Evolutionary conservation across 495 filamentous ascomycete genomes (phyloP).

Genomic region (Saxophila tyrrhenica): DNA sequence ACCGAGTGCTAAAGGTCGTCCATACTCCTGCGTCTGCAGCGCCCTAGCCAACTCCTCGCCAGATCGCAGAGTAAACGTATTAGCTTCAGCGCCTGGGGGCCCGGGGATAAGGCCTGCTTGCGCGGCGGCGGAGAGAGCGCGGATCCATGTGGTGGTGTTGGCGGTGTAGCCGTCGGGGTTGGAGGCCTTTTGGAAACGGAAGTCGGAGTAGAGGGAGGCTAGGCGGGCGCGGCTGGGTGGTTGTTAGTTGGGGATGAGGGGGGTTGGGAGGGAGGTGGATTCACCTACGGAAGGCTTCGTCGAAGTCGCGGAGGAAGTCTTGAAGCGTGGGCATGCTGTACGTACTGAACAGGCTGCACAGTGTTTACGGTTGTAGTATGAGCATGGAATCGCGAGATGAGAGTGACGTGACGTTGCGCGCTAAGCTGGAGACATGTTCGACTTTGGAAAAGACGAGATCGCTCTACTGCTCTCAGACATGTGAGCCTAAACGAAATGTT

Average conservation of each 20-base stretch:
- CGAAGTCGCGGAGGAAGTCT: conserved; percentile 47
- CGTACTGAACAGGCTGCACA: not conserved
- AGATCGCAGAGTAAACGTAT: conserved; percentile 51
- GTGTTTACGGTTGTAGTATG: not conserved
- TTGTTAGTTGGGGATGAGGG: conserved; percentile 5
- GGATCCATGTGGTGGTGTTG: conserved; percentile 75
- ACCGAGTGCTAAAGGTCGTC: conserved; percentile 69
- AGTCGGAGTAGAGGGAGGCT: conserved; percentile 90
- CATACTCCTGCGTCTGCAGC: conserved; percentile 68
- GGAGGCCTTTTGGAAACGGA: conserved; percentile 58
- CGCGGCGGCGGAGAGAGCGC: conserved; percentile 56
- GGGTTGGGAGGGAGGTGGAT: not conserved
- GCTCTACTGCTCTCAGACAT: no score
- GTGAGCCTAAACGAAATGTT: no score
- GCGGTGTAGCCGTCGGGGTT: conserved; percentile 87
- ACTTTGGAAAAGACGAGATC: not conserved
- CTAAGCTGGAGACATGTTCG: no score
- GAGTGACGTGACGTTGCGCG: not conserved
- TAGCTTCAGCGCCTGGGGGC: conserved; percentile 24
- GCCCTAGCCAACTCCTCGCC: conserved; percentile 58
- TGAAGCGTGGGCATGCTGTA: conserved; percentile 33
- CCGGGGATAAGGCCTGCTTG: conserved; percentile 53
- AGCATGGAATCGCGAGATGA: not conserved
- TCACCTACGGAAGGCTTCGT: conserved; percentile 57
- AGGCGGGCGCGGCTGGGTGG: conserved; percentile 56